Evolutionary conservation across 148 eudicot genomes (phyloP).

Genomic region (Vaccinium macrocarpon): DNA sequence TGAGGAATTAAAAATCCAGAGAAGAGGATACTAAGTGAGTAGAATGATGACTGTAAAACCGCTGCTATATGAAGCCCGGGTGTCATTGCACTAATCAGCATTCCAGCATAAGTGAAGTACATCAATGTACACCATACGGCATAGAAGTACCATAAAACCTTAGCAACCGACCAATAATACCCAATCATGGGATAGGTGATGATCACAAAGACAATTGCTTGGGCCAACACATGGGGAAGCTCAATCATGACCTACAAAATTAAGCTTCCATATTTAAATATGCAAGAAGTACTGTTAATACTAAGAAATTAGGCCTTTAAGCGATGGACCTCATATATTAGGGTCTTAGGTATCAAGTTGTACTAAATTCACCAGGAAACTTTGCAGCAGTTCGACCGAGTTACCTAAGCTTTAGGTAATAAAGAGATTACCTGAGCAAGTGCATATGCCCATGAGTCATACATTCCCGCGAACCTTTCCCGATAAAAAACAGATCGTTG

Average conservation of each 20-base stretch:
- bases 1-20: background rate
- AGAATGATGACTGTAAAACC: background rate
- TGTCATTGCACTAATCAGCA: background rate
- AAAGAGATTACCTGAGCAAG: slow-evolving; percentile 1
- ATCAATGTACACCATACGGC: background rate
- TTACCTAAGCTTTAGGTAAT: background rate
- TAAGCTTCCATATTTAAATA: background rate
- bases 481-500: background rate
- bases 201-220: background rate
- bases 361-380: background rate
- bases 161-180: background rate
- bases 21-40: background rate
- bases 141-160: background rate
- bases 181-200: slow-evolving; percentile 6
- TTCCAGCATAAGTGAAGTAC: background rate
- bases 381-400: background rate
- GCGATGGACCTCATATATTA: background rate
- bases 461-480: slow-evolving; percentile 4
- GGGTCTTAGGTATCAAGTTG: background rate
- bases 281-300: background rate
- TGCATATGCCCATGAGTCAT: background rate
- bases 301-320: background rate
- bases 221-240: background rate
- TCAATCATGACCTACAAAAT: background rate
- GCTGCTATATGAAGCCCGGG: background rate